Percentiles rank a stretch among this genome's conserved stretches.
Conservation (phyloP, 2,329 filamentous ascomycete genomes). For the Neospermospora avenae region DNA sequence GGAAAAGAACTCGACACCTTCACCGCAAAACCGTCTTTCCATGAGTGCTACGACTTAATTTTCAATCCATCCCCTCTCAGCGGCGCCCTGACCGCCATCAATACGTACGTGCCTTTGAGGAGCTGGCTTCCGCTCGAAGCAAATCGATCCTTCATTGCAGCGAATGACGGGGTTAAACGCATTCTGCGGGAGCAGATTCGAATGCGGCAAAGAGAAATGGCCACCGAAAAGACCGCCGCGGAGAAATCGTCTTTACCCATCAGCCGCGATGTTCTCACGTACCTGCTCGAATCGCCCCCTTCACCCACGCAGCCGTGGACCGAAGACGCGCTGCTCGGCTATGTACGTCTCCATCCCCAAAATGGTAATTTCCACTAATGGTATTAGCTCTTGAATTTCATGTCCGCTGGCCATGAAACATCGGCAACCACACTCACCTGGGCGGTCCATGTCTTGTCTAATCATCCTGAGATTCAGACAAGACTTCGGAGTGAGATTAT, state of each 20-base stretch:
- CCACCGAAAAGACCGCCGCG: not conserved
- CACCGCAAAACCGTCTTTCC: conserved; percentile 14
- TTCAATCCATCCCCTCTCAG: conserved; percentile 24
- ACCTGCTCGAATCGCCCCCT: not conserved
- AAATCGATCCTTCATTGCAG: conserved; percentile 39
- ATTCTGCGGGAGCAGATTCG: conserved; percentile 37
- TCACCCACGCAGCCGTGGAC: conserved; percentile 31
- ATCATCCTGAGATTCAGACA: conserved; percentile 58
- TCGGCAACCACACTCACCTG: conserved; percentile 41
- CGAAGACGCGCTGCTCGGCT: conserved; percentile 39
- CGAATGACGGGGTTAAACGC: conserved; percentile 35
- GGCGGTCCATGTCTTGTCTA: conserved; percentile 60
- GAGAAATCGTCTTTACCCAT: not conserved
- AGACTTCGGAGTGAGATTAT: conserved; percentile 65
- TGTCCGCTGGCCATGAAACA: conserved; percentile 40
- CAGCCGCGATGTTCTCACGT: not conserved
- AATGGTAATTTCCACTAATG: not conserved
- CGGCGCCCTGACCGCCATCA: conserved; percentile 23
- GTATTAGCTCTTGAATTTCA: conserved; percentile 31
- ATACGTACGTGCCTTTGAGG: conserved; percentile 28
- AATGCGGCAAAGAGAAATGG: conserved; percentile 31
- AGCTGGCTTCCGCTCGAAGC: conserved; percentile 39
- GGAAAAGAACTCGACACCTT: conserved; percentile 4
- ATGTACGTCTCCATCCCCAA: conserved; percentile 25
- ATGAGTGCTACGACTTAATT: conserved; percentile 26